These are phyloP conservation scores for Didymella lethalis DNA, from an alignment of 2,329 filamentous ascomycete genomes.

Conservation along the genomic window DNA sequence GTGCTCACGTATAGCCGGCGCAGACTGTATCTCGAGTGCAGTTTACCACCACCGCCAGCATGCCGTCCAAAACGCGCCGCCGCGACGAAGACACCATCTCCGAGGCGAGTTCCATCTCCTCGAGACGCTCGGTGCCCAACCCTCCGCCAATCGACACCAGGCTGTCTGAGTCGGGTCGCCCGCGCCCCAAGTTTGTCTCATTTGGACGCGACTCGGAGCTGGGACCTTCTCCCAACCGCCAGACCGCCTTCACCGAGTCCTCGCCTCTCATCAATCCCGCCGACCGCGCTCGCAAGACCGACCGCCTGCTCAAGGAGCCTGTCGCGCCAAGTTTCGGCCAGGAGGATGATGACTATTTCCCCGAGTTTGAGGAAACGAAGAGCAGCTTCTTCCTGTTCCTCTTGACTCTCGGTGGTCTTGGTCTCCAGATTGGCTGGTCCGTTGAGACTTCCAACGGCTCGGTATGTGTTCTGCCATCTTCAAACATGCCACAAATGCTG, in stretches of 20 bases:
- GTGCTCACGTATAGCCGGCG: conserved; percentile 28
- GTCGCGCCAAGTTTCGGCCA: conserved; percentile 46
- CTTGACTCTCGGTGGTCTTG: conserved; percentile 85
- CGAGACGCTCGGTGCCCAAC: conserved; percentile 16
- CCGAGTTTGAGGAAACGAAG: conserved; percentile 71
- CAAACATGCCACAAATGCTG: neutral
- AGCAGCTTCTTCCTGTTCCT: conserved; percentile 86
- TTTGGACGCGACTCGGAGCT: conserved; percentile 43
- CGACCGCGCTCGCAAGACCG: conserved; percentile 42
- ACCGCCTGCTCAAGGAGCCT: conserved; percentile 45
- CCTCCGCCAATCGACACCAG: conserved; percentile 31
- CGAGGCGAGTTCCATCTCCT: conserved; percentile 26
- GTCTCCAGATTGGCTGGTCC: conserved; percentile 92
- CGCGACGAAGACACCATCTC: conserved; percentile 22
- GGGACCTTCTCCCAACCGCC: conserved; percentile 29
- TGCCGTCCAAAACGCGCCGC: conserved; percentile 27
- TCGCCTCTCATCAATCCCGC: conserved; percentile 46
- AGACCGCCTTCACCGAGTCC: conserved; percentile 43
- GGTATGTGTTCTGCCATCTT: conserved; percentile 50
- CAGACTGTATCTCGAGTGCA: conserved; percentile 23
- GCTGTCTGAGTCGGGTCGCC: conserved; percentile 21
- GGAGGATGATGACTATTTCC: conserved; percentile 53
- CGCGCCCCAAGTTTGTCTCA: conserved; percentile 48
- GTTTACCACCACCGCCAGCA: conserved; percentile 25
- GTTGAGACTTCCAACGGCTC: conserved; percentile 95